phyloP scores from a whole-genome alignment of 176 grass and related monocot species.

The Raddia guianensis region DNA sequence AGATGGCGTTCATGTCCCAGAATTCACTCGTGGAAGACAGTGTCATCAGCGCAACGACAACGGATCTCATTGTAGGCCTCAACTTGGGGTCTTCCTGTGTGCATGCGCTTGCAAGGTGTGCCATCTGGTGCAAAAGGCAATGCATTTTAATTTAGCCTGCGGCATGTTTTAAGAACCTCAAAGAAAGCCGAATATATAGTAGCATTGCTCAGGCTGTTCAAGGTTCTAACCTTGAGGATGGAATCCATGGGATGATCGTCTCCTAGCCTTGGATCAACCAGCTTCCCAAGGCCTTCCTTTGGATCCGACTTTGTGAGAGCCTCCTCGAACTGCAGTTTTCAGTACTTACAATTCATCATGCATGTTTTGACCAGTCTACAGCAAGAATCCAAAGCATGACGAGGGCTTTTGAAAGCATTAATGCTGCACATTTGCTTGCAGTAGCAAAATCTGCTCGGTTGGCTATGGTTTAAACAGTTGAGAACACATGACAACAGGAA shows the following conservation, averaged over 20 bases:
- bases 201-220: neutral
- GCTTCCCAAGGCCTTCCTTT: conserved; percentile 57
- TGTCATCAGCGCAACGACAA: conserved; percentile 80
- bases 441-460: neutral
- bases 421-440: neutral
- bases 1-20: conserved; percentile 70
- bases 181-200: neutral
- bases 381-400: neutral
- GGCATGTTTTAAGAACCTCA: neutral
- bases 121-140: conserved; percentile 52
- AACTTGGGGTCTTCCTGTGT: conserved; percentile 74
- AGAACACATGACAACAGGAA: neutral
- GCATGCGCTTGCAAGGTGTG: conserved; percentile 70
- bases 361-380: neutral
- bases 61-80: conserved; percentile 75
- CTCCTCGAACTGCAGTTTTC: conserved; percentile 72
- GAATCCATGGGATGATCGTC: conserved; percentile 70
- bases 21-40: conserved; percentile 77
- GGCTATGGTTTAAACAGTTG: neutral
- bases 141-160: neutral
- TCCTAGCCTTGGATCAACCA: conserved; percentile 70
- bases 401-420: neutral
- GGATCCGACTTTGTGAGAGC: conserved; percentile 55
- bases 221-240: conserved; percentile 55
- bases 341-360: neutral